phyloP scores from a whole-genome alignment of 169 alveolate genomes.

The Plasmodium ovale region DNA sequence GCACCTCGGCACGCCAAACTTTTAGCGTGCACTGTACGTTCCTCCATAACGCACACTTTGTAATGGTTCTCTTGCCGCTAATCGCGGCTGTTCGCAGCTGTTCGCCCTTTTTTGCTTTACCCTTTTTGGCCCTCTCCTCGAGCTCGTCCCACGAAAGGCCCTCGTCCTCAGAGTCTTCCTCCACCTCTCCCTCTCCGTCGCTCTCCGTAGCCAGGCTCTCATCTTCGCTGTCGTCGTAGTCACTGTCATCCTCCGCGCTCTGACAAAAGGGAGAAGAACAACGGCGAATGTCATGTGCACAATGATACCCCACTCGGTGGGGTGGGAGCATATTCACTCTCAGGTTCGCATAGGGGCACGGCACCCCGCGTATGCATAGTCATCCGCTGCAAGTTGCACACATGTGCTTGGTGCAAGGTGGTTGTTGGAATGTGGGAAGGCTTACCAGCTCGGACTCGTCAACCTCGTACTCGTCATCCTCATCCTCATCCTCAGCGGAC shows the following conservation, averaged over 20 bases:
- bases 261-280: not conserved
- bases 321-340: not conserved
- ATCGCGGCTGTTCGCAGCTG: too few species aligned
- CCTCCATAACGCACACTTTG: too few species aligned
- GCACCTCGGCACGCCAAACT: too few species aligned
- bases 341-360: too few species aligned
- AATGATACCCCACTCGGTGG: not conserved
- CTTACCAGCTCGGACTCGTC: constrained; percentile 82
- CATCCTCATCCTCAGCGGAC: constrained; percentile 87
- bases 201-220: constrained; percentile 88
- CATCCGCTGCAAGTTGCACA: too few species aligned
- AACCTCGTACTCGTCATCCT: constrained; percentile 85
- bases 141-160: constrained; percentile 92
- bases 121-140: constrained; percentile 84
- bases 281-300: not conserved
- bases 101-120: constrained; percentile 16
- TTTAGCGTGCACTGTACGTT: too few species aligned
- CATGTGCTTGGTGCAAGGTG: too few species aligned
- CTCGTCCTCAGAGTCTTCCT: constrained; percentile 90
- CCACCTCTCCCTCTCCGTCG: constrained; percentile 88
- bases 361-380: too few species aligned
- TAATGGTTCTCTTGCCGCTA: too few species aligned
- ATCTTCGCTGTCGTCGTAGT: constrained; percentile 82
- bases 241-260: constrained; percentile 83
- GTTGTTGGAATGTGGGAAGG: not conserved